Percentiles rank a stretch among this genome's conserved stretches.
Evolutionary conservation across 2,329 filamentous ascomycete genomes (phyloP).

Genomic region (Tolypocladium amazonense): DNA sequence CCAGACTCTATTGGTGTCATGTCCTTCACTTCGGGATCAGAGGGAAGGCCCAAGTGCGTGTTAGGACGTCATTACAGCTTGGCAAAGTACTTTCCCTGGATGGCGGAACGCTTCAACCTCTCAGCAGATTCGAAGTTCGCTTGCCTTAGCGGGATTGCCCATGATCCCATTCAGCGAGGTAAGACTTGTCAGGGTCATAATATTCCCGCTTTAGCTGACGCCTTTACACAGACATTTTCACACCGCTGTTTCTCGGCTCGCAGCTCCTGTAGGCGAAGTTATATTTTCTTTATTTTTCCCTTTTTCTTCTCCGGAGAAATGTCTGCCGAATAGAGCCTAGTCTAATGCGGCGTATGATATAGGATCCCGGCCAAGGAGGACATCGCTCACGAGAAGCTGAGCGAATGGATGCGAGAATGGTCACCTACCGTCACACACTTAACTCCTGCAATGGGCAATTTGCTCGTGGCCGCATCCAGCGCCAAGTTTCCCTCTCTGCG

Average conservation of each 20-base stretch:
- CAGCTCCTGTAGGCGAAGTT: conserved; percentile 53
- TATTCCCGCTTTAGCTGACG: no score
- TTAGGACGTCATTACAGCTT: conserved; percentile 78
- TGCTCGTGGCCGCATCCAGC: conserved; percentile 67
- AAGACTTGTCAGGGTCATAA: no score
- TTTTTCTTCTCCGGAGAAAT: no score
- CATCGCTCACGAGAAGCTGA: conserved; percentile 74
- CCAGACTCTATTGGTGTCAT: conserved; percentile 76
- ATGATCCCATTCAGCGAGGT: conserved; percentile 52
- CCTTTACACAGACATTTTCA: conserved; percentile 58
- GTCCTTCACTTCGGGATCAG: conserved; percentile 62
- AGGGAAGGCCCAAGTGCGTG: conserved; percentile 80
- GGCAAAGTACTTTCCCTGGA: conserved; percentile 85
- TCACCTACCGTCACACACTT: conserved; percentile 73
- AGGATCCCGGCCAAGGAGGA: conserved; percentile 59
- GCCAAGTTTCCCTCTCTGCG: conserved; percentile 62
- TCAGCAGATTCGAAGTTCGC: conserved; percentile 63
- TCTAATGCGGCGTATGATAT: no score
- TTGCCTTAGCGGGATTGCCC: conserved; percentile 75
- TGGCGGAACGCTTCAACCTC: conserved; percentile 73
- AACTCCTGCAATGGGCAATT: conserved; percentile 97
- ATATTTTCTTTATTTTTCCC: no score
- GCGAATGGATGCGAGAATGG: conserved; percentile 77
- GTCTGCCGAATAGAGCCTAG: no score
- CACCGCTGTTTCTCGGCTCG: conserved; percentile 76